Evolutionary conservation across 2,329 filamentous ascomycete species (phyloP).

Genomic region (Aspergillus neotritici): DNA sequence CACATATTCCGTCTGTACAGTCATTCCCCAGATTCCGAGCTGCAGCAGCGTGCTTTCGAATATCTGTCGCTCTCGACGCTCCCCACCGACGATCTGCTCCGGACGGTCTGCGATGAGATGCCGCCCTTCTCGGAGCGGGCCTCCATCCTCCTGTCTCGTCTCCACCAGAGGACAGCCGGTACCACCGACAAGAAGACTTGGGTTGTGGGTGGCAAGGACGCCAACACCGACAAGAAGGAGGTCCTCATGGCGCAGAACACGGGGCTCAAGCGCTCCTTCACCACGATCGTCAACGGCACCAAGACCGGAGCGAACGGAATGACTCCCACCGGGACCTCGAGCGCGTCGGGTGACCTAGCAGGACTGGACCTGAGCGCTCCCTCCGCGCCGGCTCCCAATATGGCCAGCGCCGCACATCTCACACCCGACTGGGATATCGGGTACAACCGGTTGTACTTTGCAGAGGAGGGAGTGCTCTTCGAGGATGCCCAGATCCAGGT

Average conservation of each 20-base stretch:
- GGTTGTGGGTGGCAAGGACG: slow-evolving; percentile 95
- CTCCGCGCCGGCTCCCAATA: slow-evolving; percentile 61
- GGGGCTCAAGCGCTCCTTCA: slow-evolving; percentile 82
- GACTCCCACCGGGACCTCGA: slow-evolving; percentile 31
- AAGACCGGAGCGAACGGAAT: slow-evolving; percentile 31
- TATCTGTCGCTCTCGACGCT: slow-evolving; percentile 81
- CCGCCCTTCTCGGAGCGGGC: slow-evolving; percentile 93
- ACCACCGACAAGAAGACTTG: slow-evolving; percentile 94
- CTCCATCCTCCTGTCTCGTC: slow-evolving; percentile 80
- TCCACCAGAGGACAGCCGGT: slow-evolving; percentile 90
- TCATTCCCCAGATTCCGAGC: slow-evolving; percentile 87
- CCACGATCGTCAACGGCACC: slow-evolving; percentile 44
- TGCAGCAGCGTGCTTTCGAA: slow-evolving; percentile 94
- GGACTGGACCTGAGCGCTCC: slow-evolving; percentile 72
- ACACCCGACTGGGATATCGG: slow-evolving; percentile 93
- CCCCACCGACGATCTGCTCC: slow-evolving; percentile 81
- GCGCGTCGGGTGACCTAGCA: slow-evolving; percentile 62
- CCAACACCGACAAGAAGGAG: slow-evolving; percentile 75
- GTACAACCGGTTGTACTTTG: slow-evolving; percentile 74
- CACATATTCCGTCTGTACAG: slow-evolving; percentile 89
- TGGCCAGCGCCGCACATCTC: slow-evolving; percentile 85
- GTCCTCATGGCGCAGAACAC: slow-evolving; percentile 73
- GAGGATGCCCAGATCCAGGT: slow-evolving; percentile 93
- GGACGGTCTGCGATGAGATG: slow-evolving; percentile 97
- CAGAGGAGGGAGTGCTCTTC: slow-evolving; percentile 80